phyloP scores from a whole-genome alignment of 345 rosid species.

The Citrus maxima region DNA sequence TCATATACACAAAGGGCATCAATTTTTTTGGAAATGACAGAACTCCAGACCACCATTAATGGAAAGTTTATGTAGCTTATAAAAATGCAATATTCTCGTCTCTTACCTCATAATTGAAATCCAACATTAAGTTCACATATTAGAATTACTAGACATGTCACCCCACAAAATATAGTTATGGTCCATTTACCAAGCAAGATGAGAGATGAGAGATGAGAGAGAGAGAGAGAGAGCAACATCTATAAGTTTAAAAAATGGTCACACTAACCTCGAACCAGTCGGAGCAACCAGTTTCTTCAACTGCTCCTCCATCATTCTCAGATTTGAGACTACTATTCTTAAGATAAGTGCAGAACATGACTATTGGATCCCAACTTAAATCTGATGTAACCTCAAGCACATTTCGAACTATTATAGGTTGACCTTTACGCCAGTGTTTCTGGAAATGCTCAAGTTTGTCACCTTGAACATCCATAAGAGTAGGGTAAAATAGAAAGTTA shows the following conservation, averaged over 20 bases:
- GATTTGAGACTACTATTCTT: slow-evolving; percentile 42
- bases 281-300: slow-evolving; percentile 31
- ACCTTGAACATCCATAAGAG: slow-evolving; percentile 40
- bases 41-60: not conserved
- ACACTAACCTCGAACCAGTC: slow-evolving; percentile 96
- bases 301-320: slow-evolving; percentile 30
- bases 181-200: not conserved
- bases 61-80: not conserved
- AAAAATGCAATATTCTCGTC: not conserved
- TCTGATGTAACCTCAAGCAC: slow-evolving; percentile 53
- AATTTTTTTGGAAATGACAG: not conserved
- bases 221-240: not conserved
- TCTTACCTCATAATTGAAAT: not conserved
- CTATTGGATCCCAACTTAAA: slow-evolving; percentile 82
- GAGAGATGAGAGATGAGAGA: not conserved
- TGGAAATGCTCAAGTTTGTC: slow-evolving; percentile 89
- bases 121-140: slow-evolving; percentile 3
- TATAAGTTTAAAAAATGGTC: not conserved
- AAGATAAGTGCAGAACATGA: slow-evolving; percentile 84
- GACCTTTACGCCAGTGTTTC: slow-evolving; percentile 93
- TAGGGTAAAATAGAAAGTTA: slow-evolving; percentile 68
- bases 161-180: not conserved
- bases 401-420: slow-evolving; percentile 75
- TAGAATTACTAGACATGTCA: not conserved
- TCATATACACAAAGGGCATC: not conserved